Base-by-base conservation (phyloP, 2,329 filamentous ascomycete genomes). In the Verticillium dahliae region DNA sequence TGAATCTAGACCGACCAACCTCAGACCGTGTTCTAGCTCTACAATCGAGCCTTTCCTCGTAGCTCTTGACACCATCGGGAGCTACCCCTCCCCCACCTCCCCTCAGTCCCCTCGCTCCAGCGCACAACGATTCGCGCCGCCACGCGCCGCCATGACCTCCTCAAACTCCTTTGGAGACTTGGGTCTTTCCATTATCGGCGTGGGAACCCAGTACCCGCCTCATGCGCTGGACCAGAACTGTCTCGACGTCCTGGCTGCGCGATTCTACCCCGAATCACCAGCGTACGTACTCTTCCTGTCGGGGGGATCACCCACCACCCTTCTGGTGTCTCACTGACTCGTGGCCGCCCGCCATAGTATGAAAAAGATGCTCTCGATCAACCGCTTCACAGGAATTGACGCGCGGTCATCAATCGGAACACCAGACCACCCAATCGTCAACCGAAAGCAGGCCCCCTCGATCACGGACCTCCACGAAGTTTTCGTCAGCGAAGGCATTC, bases 331-430 rank as follows among this genome's bases (percentile, higher is more conserved):
- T n/a, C n/a, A n/a, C 18, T 39, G 37, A 15, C 39, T n/a, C 39
- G 27, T 27, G 27, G 27, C 27, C 45, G 45, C 45, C n/a, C 18
- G 3, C 45, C 45, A 15, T 65, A 88, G 85, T 38, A 85, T 89
- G 81, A 77, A 78, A 63, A 88, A 88, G 69, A 81, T 89, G 33
- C 79, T 86, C 60, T 76, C 79, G 15, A 87, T 89, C 70, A 89
- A 88, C 73, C 78, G 80, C 61, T 87, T 80, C 67, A 89, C 86
- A 1, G 86, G 86, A 63, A 88, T 88, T 63, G 85, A 88, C 59
- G 75, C 78, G 37, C 82, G 86, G 59, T 86, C 85, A 13, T 86
- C 85, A 13, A 81, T 89, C 66, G 86, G 85, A 62, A 81, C 78
- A 3, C 80, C 82, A 11, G 82, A 86, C 62, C 85, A 89, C 68